Percentiles rank a stretch among this genome's conserved stretches.
Evolutionary conservation across 768 basidiomycete genomes (phyloP).

Genomic region (Pulveroboletus sp.): DNA sequence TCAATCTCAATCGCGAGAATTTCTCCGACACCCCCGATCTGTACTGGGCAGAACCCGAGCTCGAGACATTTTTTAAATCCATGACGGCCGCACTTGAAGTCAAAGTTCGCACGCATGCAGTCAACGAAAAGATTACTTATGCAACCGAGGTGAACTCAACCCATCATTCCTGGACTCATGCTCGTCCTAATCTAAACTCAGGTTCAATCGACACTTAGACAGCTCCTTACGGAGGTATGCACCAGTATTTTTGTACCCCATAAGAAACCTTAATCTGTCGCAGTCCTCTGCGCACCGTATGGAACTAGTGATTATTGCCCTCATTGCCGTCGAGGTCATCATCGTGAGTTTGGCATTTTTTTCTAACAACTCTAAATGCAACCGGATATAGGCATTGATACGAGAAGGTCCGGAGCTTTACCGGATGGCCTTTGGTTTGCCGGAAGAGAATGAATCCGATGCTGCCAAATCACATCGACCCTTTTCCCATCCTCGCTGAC

Average conservation of each 20-base stretch:
- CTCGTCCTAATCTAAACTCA: conserved; percentile 23
- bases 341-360: conserved; percentile 51
- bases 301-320: conserved; percentile 91
- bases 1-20: conserved; percentile 87
- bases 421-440: conserved; percentile 40
- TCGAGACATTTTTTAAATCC: conserved; percentile 86
- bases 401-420: conserved; percentile 77
- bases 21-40: conserved; percentile 88
- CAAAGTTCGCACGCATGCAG: conserved; percentile 68
- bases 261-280: neutral
- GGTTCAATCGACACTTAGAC: conserved; percentile 85
- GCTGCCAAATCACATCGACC: conserved; percentile 3
- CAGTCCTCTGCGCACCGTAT: conserved; percentile 88
- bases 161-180: neutral
- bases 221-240: conserved; percentile 75
- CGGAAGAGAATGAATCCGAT: conserved; percentile 11
- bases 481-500: neutral
- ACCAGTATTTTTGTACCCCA: neutral
- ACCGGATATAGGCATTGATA: conserved; percentile 54
- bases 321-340: conserved; percentile 93
- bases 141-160: conserved; percentile 58
- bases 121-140: conserved; percentile 92
- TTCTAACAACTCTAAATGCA: neutral
- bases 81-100: conserved; percentile 86
- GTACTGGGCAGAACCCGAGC: conserved; percentile 90